phyloP scores from a whole-genome alignment of 164 flowering plant genomes.

The grape (Vitis vinifera) region DNA sequence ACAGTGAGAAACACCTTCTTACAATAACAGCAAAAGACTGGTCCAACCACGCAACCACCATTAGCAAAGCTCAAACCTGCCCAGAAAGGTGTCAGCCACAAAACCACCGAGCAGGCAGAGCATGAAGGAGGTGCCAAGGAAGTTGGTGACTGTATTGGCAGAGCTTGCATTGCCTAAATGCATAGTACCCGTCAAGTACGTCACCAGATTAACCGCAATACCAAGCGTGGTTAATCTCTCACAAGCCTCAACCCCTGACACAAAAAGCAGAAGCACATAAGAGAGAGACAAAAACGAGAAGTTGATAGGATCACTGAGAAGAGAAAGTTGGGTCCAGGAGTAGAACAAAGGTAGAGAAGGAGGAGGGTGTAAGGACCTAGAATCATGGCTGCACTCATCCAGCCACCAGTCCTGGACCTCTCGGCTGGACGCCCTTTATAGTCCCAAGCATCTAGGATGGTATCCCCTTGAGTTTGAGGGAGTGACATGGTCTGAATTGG shows the following conservation, averaged over 20 bases:
- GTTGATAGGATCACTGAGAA: neutral
- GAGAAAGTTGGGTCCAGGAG: neutral
- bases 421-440: conserved; percentile 73
- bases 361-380: conserved; percentile 43
- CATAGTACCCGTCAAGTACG: conserved; percentile 85
- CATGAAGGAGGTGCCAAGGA: conserved; percentile 93
- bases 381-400: conserved; percentile 90
- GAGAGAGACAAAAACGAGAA: neutral
- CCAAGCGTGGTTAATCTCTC: conserved; percentile 89
- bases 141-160: conserved; percentile 89
- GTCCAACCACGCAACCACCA: no score
- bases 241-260: conserved; percentile 63
- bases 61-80: conserved; percentile 39
- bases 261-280: neutral
- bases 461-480: conserved; percentile 41
- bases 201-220: conserved; percentile 87
- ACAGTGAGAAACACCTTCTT: neutral
- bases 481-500: conserved; percentile 24
- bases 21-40: no score
- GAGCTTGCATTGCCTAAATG: conserved; percentile 80
- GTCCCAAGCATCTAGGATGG: conserved; percentile 82
- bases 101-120: conserved; percentile 89
- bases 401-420: conserved; percentile 72
- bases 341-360: neutral
- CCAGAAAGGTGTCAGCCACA: conserved; percentile 87